Evolutionary conservation across 257 asterid genomes (phyloP).

Genomic region (Fraxinus americana): DNA sequence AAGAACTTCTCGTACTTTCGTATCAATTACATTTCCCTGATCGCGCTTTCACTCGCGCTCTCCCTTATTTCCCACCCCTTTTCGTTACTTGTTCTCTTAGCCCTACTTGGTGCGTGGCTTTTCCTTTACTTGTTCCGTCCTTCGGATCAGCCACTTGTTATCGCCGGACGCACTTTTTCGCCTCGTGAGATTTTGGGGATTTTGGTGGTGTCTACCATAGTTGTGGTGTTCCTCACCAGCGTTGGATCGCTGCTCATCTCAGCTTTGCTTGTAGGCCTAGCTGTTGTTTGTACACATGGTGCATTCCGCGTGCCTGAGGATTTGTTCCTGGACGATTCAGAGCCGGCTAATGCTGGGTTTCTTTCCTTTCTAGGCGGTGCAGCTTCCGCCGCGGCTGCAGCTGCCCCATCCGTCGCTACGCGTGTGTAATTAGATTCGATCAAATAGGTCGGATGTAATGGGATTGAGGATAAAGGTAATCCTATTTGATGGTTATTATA

Average conservation of each 20-base stretch:
- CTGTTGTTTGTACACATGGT: slow-evolving; percentile 47
- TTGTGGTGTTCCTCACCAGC: slow-evolving; percentile 54
- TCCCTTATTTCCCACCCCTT: slow-evolving; percentile 58
- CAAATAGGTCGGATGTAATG: neutral
- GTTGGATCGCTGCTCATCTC: slow-evolving; percentile 58
- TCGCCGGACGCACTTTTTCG: slow-evolving; percentile 50
- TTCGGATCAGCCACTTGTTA: slow-evolving; percentile 48
- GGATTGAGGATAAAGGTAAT: slow-evolving; percentile 13
- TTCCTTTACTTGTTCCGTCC: slow-evolving; percentile 48
- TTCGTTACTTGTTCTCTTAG: slow-evolving; percentile 46
- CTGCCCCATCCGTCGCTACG: slow-evolving; percentile 48
- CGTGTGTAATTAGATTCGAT: slow-evolving; percentile 37
- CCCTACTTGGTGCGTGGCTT: slow-evolving; percentile 48
- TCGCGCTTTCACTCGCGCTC: slow-evolving; percentile 45
- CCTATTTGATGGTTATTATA: slow-evolving; percentile 14
- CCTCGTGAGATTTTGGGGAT: slow-evolving; percentile 47
- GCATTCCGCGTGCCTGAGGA: slow-evolving; percentile 57
- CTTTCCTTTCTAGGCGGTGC: slow-evolving; percentile 55
- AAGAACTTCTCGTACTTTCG: slow-evolving; percentile 53
- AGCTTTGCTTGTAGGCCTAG: slow-evolving; percentile 46
- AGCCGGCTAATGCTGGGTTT: slow-evolving; percentile 45
- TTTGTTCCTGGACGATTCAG: slow-evolving; percentile 53
- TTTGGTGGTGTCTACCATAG: slow-evolving; percentile 41
- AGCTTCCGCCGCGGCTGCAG: slow-evolving; percentile 49
- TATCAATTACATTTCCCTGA: slow-evolving; percentile 45